Evolutionary conservation across 495 filamentous ascomycete genomes (phyloP).

Genomic region (Penicillium samsonianum): DNA sequence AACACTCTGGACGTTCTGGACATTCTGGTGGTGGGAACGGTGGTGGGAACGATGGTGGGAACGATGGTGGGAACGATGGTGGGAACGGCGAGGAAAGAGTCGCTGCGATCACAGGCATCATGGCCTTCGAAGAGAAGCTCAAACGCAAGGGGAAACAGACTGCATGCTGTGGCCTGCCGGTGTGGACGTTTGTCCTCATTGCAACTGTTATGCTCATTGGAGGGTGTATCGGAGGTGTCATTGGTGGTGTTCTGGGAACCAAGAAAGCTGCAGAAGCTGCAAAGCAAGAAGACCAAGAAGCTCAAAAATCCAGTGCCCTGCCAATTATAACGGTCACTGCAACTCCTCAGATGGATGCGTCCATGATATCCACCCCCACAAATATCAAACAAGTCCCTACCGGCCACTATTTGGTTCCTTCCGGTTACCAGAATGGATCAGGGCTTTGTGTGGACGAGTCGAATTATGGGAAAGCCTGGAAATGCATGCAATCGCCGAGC

Average conservation of each 20-base stretch:
- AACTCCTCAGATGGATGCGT: conserved; percentile 62
- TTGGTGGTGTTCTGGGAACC: conserved; percentile 57
- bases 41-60: conserved; percentile 10
- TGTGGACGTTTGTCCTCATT: conserved; percentile 66
- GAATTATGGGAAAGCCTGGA: conserved; percentile 67
- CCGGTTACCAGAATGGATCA: conserved; percentile 57
- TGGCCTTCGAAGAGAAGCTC: conserved; percentile 57
- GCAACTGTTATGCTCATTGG: conserved; percentile 56
- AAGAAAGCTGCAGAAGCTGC: conserved; percentile 40
- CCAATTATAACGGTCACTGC: conserved; percentile 54
- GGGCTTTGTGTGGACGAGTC: conserved; percentile 66
- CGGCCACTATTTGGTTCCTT: conserved; percentile 63
- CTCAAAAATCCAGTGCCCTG: conserved; percentile 21
- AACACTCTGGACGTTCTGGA: conserved; percentile 16
- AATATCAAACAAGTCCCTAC: conserved; percentile 61
- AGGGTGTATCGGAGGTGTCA: conserved; percentile 57
- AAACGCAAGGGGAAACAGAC: conserved; percentile 58
- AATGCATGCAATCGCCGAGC: conserved; percentile 50
- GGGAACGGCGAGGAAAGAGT: conserved; percentile 9
- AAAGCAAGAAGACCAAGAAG: conserved; percentile 14
- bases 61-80: conserved; percentile 13
- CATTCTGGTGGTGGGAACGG: no score
- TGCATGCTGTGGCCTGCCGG: conserved; percentile 63
- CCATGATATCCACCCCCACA: conserved; percentile 58
- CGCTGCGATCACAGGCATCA: conserved; percentile 35